Evolutionary conservation across 1,284 basidiomycete genomes (phyloP), one percentile per base, ranked within the genome.

Genomic region (Puccinia hordei): DNA sequence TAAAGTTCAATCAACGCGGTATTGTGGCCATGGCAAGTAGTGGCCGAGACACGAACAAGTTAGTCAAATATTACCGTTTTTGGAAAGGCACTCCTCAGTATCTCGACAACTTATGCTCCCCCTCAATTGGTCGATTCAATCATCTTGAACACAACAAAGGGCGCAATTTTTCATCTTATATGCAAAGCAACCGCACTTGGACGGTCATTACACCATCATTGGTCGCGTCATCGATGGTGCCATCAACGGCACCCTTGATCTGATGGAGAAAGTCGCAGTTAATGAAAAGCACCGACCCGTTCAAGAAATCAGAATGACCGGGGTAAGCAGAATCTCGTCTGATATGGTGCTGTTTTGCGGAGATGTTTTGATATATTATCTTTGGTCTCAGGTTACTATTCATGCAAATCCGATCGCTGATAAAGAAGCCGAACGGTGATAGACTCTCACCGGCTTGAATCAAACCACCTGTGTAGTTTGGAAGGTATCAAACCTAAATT

Each of bases 1-100:
- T 98, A 82, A 95, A 96, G 94, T 98, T 98, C 88, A 97, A 97
- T 86, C 88, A 90, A 76, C 90, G 95, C 82, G 95, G 95, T 24
- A 89, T 97, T 82, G 91, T 97, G n/a, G 95, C 95, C 33, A 97
- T 98, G 94, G 95, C 95, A 73, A 98, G 98, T 86, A 91, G 92
- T 4, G 95, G 95, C 0, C 92, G 92, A 30, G 92, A 96, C 86
- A 91, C 92, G 27, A 98, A 97, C 88, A 97, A 96, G 86, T 93
- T 86, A 3, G 86, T 71, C 55, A 84, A 82, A 9, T 22, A 6
- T 12, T n/a, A 1, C 61, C 13, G 12, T 33, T 27, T 69, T 46
- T 46, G 30, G 22, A 65, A 30, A 15, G 2, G 1, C 44, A 22
- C 15, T 51, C 41, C 30, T 41, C 35, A 65, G 17, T 24, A 55